These are phyloP conservation scores for Ustilago nuda DNA, from an alignment of 1,284 basidiomycete genomes.

Conservation along the genomic window DNA sequence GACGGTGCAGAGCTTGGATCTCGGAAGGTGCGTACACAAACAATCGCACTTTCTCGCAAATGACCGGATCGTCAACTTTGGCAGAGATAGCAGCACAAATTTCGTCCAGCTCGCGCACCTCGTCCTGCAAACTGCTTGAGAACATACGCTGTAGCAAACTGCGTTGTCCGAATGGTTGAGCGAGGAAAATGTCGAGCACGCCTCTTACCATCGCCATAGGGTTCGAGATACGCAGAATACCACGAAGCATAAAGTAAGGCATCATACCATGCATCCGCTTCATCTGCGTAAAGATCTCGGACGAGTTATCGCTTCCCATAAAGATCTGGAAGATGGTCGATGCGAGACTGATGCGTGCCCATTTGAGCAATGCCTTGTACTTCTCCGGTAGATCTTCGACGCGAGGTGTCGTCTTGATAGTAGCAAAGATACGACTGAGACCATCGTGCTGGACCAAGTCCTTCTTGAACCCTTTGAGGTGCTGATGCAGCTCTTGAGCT, in stretches of 20 bases:
- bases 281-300: constrained; percentile 85
- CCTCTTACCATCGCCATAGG: constrained; percentile 94
- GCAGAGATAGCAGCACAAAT: constrained; percentile 86
- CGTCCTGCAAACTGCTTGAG: constrained; percentile 88
- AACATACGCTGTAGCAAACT: constrained; percentile 88
- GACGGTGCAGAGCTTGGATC: constrained; percentile 77
- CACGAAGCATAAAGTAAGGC: constrained; percentile 96
- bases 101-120: constrained; percentile 83
- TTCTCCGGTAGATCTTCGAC: constrained; percentile 84
- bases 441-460: constrained; percentile 83
- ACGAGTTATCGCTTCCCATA: constrained; percentile 90
- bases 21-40: constrained; percentile 89
- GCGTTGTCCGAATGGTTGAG: constrained; percentile 92
- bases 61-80: constrained; percentile 86
- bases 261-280: constrained; percentile 95
- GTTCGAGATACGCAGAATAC: constrained; percentile 91
- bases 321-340: constrained; percentile 96
- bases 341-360: constrained; percentile 87
- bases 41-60: constrained; percentile 87
- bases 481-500: constrained; percentile 86
- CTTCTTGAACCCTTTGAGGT: constrained; percentile 88
- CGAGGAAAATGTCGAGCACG: constrained; percentile 94
- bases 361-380: constrained; percentile 90
- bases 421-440: constrained; percentile 84
- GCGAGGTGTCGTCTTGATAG: constrained; percentile 83